phyloP scores from a whole-genome alignment of 805 yeast species.

The Diddensiella santjacobensis region DNA sequence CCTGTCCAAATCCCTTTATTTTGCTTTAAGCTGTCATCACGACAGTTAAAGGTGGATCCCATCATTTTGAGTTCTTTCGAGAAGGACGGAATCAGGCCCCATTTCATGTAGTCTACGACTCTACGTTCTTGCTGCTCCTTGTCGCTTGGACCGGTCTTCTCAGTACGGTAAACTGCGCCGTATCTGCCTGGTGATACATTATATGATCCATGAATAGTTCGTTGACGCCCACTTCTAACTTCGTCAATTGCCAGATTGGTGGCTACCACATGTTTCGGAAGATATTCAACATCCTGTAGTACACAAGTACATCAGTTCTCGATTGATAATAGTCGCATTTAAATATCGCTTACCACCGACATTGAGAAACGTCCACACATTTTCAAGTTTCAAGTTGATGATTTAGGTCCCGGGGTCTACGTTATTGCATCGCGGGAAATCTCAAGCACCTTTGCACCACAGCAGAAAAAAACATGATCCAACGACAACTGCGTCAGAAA shows the following conservation, averaged over 20 bases:
- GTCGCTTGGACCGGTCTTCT: conserved; percentile 1
- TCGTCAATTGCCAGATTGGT: conserved; percentile 21
- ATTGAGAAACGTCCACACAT: conserved; percentile 61
- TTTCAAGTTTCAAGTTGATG: too few relatives aligned
- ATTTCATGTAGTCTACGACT: conserved; percentile 56
- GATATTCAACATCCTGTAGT: conserved; percentile 20
- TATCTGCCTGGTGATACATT: conserved; percentile 25
- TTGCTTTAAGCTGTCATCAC: conserved; percentile 55
- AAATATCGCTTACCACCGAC: conserved; percentile 26
- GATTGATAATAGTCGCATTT: background rate
- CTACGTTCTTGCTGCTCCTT: conserved; percentile 6
- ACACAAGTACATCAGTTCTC: background rate
- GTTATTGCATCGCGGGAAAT: too few relatives aligned
- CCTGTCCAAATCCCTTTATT: conserved; percentile 55
- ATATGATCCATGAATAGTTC: conserved; percentile 21
- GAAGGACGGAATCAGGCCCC: conserved; percentile 69
- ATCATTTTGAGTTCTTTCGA: conserved; percentile 23
- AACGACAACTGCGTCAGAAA: background rate
- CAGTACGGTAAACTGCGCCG: conserved; percentile 24
- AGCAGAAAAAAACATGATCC: background rate
- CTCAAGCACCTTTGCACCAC: too few relatives aligned
- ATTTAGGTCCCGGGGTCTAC: too few relatives aligned
- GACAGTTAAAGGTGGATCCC: conserved; percentile 56
- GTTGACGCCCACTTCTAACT: conserved; percentile 22
- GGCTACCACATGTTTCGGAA: conserved; percentile 12